Percentiles rank a stretch among this genome's conserved stretches.
These are phyloP conservation scores for Mycosphaerella sp. DNA, from an alignment of 2,329 filamentous ascomycete species.

Conservation along the genomic window DNA sequence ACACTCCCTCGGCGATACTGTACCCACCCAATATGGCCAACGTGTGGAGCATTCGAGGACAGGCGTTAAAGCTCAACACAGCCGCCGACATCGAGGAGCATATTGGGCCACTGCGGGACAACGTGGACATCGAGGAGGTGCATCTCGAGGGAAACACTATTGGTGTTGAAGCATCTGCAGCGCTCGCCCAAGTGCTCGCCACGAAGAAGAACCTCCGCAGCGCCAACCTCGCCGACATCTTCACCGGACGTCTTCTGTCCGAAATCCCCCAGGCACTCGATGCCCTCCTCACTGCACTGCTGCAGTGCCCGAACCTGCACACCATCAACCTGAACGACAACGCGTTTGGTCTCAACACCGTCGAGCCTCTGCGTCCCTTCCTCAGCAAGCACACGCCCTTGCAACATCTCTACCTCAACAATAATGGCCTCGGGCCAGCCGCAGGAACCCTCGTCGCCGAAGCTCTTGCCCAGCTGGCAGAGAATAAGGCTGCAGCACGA, in stretches of 20 bases:
- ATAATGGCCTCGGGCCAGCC: slow-evolving; percentile 91
- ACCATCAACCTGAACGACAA: slow-evolving; percentile 97
- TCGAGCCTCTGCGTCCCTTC: slow-evolving; percentile 88
- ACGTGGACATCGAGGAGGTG: slow-evolving; percentile 75
- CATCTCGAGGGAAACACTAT: slow-evolving; percentile 86
- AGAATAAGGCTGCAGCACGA: slow-evolving; percentile 73
- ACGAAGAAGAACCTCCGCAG: slow-evolving; percentile 69
- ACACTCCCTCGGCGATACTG: no score
- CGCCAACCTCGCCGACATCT: slow-evolving; percentile 94
- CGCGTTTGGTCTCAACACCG: slow-evolving; percentile 92
- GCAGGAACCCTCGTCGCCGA: slow-evolving; percentile 86
- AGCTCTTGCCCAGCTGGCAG: slow-evolving; percentile 73
- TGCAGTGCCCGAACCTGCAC: slow-evolving; percentile 77
- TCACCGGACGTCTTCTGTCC: slow-evolving; percentile 84
- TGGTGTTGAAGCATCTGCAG: slow-evolving; percentile 79
- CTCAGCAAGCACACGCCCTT: slow-evolving; percentile 81
- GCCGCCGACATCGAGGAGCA: slow-evolving; percentile 80
- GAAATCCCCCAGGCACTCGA: slow-evolving; percentile 91
- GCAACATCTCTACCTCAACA: slow-evolving; percentile 92
- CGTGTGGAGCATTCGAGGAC: slow-evolving; percentile 85
- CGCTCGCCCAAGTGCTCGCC: slow-evolving; percentile 73
- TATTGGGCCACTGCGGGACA: slow-evolving; percentile 66
- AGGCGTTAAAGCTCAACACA: slow-evolving; percentile 84
- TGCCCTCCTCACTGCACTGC: slow-evolving; percentile 74
- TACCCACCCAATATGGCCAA: slow-evolving; percentile 48